Evolutionary conservation across 495 filamentous ascomycete genomes (phyloP).

Genomic region (Penicillium parvum): DNA sequence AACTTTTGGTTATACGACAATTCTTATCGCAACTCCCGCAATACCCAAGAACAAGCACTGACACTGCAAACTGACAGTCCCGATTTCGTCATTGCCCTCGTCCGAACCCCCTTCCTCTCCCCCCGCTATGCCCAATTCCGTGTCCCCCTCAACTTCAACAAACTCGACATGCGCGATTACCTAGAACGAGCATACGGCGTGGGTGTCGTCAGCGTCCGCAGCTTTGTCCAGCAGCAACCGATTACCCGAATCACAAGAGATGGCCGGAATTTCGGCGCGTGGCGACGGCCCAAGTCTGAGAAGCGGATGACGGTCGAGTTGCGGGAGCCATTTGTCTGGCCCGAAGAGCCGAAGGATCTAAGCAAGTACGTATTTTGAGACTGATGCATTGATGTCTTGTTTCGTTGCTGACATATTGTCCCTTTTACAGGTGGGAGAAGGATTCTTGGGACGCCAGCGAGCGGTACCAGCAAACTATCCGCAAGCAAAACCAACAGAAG

Average conservation of each 20-base stretch:
- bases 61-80: slow-evolving; percentile 53
- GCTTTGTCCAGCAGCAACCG: slow-evolving; percentile 68
- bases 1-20: neutral
- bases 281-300: slow-evolving; percentile 57
- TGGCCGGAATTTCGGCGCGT: slow-evolving; percentile 39
- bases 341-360: slow-evolving; percentile 56
- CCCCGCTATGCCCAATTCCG: slow-evolving; percentile 77
- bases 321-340: slow-evolving; percentile 79
- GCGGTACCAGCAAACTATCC: slow-evolving; percentile 27
- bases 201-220: slow-evolving; percentile 62
- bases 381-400: too few species aligned
- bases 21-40: neutral
- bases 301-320: slow-evolving; percentile 94
- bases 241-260: slow-evolving; percentile 39
- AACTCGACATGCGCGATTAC: slow-evolving; percentile 89
- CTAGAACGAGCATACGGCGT: slow-evolving; percentile 72
- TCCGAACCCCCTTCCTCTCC: slow-evolving; percentile 65
- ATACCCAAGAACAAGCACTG: too few species aligned
- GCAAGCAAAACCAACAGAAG: slow-evolving; percentile 18
- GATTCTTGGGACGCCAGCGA: slow-evolving; percentile 34
- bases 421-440: slow-evolving; percentile 47
- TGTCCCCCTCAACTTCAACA: slow-evolving; percentile 84
- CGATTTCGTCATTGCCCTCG: slow-evolving; percentile 68
- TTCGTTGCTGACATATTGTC: slow-evolving; percentile 10
- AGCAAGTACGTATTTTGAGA: slow-evolving; percentile 44